Evolutionary conservation across 1,139 yeast genomes (phyloP).

Genomic region (Scheffersomyces illinoinensis): DNA sequence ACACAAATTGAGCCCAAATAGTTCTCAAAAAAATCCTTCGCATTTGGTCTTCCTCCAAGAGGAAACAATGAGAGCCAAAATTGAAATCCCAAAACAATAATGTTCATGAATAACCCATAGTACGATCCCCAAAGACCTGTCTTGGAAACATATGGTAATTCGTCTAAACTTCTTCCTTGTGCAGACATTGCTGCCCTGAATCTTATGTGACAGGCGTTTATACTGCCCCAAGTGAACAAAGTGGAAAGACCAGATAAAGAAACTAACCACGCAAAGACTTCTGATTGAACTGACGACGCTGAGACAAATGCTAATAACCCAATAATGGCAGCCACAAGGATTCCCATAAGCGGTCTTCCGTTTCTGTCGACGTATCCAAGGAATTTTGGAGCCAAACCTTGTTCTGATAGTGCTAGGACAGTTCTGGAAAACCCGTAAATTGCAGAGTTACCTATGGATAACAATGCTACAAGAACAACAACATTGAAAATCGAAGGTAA

Average conservation of each 20-base stretch:
- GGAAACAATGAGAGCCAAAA: constrained; percentile 47
- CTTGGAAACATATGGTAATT: constrained; percentile 38
- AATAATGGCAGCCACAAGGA: constrained; percentile 31
- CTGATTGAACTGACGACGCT: constrained; percentile 37
- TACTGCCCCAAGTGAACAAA: constrained; percentile 43
- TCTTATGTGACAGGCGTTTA: constrained; percentile 37
- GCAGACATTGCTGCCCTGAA: constrained; percentile 38
- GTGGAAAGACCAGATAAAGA: constrained; percentile 45
- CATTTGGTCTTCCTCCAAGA: constrained; percentile 30
- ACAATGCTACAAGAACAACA: constrained; percentile 39
- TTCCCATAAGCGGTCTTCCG: constrained; percentile 46
- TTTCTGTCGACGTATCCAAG: constrained; percentile 38
- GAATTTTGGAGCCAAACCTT: constrained; percentile 40
- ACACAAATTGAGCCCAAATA: constrained; percentile 38
- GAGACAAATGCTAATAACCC: constrained; percentile 43
- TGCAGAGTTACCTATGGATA: constrained; percentile 47
- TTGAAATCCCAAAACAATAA: constrained; percentile 38
- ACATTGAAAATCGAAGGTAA: constrained; percentile 48
- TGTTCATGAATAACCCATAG: constrained; percentile 32
- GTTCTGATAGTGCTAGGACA: constrained; percentile 40
- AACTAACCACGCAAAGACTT: constrained; percentile 43
- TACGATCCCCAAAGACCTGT: constrained; percentile 42
- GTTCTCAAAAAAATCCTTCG: constrained; percentile 31
- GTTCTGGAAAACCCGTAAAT: constrained; percentile 48
- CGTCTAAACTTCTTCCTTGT: constrained; percentile 30